A percentile compares a stretch with the other conserved stretches of the same genome.
These are phyloP conservation scores for Trametes punicea DNA, from an alignment of 768 basidiomycete species.

Conservation along the genomic window DNA sequence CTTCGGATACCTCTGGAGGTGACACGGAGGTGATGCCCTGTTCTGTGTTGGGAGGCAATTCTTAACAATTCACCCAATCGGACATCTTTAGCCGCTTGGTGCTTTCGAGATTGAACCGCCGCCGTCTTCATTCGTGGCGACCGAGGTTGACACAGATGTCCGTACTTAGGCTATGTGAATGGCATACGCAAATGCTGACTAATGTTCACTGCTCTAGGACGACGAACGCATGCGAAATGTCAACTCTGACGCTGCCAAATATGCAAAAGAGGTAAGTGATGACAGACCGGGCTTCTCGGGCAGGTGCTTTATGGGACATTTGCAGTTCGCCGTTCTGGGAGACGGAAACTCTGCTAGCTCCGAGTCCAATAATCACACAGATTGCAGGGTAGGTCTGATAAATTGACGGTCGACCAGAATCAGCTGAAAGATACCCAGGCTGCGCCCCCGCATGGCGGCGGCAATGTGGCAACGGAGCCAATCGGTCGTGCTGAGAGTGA, in stretches of 20 bases:
- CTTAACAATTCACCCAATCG: not conserved
- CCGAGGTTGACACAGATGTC: constrained; percentile 15
- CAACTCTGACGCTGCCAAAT: not conserved
- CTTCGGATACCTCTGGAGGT: constrained; percentile 9
- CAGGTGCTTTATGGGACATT: not conserved
- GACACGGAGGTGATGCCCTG: constrained; percentile 19
- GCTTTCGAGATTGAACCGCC: constrained; percentile 22
- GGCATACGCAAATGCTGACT: not conserved
- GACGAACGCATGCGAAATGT: not conserved
- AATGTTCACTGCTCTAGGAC: not conserved
- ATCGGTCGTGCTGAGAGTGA: not conserved
- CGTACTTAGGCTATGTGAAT: not conserved
- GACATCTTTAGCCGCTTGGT: constrained; percentile 10
- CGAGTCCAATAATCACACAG: no score
- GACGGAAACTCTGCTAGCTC: not conserved
- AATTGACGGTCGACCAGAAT: no score
- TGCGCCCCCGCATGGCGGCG: not conserved
- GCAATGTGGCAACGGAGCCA: not conserved
- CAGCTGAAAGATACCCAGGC: not conserved
- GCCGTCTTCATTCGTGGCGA: constrained; percentile 22
- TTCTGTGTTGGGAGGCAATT: not conserved
- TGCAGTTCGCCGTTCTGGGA: not conserved
- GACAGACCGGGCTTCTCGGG: not conserved
- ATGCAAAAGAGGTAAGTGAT: not conserved
- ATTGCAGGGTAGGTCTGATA: no score